A percentile compares a stretch with the other conserved stretches of the same genome.
phyloP scores from a whole-genome alignment of 257 asterid species.

The Haberlea rhodopensis region DNA sequence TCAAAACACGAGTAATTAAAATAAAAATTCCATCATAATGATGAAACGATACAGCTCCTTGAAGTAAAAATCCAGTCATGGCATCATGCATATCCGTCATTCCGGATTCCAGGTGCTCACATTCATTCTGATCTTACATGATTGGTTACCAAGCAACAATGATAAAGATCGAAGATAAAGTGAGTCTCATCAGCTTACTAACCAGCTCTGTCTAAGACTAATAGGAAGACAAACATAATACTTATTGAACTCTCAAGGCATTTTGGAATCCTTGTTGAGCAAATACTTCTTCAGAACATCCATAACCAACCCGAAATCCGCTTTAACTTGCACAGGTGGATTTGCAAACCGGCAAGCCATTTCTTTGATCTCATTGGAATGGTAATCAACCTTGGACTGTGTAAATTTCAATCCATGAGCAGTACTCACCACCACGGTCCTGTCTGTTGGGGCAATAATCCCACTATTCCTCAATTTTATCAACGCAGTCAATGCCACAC shows the following conservation, averaged over 20 bases:
- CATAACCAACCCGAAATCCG: conserved; percentile 89
- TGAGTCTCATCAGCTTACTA: conserved; percentile 26
- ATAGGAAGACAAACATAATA: conserved; percentile 29
- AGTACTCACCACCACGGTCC: conserved; percentile 87
- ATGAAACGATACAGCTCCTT: conserved; percentile 27
- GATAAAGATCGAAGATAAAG: background rate
- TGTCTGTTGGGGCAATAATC: conserved; percentile 54
- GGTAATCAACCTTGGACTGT: conserved; percentile 74
- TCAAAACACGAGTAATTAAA: conserved; percentile 18
- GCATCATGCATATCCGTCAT: conserved; percentile 7
- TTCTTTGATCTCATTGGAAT: conserved; percentile 62
- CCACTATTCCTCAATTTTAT: conserved; percentile 73
- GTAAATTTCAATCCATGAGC: conserved; percentile 92
- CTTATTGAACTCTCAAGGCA: conserved; percentile 31
- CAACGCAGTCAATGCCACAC: conserved; percentile 78
- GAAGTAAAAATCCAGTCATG: conserved; percentile 27
- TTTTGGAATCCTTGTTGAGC: conserved; percentile 53
- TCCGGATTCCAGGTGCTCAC: conserved; percentile 21
- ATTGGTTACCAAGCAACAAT: conserved; percentile 16
- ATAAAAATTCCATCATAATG: conserved; percentile 23
- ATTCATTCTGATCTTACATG: conserved; percentile 25
- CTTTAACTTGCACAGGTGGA: conserved; percentile 79
- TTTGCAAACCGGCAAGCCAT: conserved; percentile 74
- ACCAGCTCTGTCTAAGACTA: conserved; percentile 17
- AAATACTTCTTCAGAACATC: conserved; percentile 77